phyloP scores from a whole-genome alignment of 305 asterid species.

The Plantago coronopus region DNA sequence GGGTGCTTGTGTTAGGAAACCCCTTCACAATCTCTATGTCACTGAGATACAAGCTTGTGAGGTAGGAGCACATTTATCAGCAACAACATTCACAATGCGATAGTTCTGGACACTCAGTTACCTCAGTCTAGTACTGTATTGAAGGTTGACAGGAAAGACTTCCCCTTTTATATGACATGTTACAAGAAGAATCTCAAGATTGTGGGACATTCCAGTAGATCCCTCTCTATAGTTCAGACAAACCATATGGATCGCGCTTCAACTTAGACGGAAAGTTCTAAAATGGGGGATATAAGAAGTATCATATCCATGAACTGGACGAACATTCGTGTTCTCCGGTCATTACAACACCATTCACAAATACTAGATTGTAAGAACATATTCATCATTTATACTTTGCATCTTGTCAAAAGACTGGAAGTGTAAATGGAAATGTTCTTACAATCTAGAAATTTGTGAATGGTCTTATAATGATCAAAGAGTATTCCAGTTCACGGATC shows the following conservation, averaged over 20 bases:
- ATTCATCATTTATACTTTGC: too few relatives aligned
- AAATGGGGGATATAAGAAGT: neutral
- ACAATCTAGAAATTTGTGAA: too few relatives aligned
- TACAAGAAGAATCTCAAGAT: neutral
- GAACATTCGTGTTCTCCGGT: too few relatives aligned
- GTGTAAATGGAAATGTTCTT: too few relatives aligned
- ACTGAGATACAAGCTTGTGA: neutral
- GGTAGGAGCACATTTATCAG: neutral
- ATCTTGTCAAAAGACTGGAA: too few relatives aligned
- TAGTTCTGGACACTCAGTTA: neutral
- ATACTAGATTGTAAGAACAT: too few relatives aligned
- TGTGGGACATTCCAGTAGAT: neutral
- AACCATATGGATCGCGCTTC: too few relatives aligned
- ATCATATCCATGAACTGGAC: neutral
- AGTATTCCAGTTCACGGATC: neutral
- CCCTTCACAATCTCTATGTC: neutral
- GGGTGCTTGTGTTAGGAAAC: neutral
- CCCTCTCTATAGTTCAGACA: neutral
- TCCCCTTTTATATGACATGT: neutral
- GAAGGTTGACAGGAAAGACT: neutral
- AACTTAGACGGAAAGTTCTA: neutral
- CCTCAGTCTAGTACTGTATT: neutral
- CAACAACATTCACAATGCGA: neutral
- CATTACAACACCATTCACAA: too few relatives aligned
- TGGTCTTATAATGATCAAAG: too few relatives aligned